Conservation (phyloP, 768 basidiomycete species). For the Hygrophorus russula region DNA sequence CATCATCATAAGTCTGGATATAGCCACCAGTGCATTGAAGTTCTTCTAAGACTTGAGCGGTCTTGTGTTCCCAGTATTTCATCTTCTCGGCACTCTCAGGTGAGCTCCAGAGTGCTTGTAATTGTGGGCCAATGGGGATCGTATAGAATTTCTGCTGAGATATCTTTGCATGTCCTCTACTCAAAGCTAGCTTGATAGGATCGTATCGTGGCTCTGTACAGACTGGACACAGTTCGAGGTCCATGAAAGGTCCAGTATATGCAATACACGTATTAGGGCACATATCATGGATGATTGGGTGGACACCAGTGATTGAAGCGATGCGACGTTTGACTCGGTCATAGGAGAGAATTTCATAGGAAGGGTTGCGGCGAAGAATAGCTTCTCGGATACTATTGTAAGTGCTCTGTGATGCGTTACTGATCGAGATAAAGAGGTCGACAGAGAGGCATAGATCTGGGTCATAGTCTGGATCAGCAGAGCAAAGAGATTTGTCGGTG, state of each 20-base stretch:
- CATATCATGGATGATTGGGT: slow-evolving; percentile 27
- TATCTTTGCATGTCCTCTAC: slow-evolving; percentile 7
- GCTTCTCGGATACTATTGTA: too few relatives aligned
- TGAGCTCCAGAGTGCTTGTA: slow-evolving; percentile 24
- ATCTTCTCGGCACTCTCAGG: slow-evolving; percentile 16
- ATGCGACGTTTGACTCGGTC: slow-evolving; percentile 16
- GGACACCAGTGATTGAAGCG: slow-evolving; percentile 21
- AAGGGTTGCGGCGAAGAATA: too few relatives aligned
- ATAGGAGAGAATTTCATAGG: slow-evolving; percentile 20
- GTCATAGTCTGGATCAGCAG: too few relatives aligned
- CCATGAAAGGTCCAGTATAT: slow-evolving; percentile 13
- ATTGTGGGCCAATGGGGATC: slow-evolving; percentile 26
- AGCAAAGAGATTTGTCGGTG: too few relatives aligned
- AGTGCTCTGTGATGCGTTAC: too few relatives aligned
- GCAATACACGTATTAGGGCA: slow-evolving; percentile 21
- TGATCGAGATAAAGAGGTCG: too few relatives aligned
- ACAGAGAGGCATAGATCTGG: too few relatives aligned
- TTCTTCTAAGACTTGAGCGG: slow-evolving; percentile 12
- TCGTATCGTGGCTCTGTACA: slow-evolving; percentile 19
- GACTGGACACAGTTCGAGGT: slow-evolving; percentile 9
- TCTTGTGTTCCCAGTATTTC: slow-evolving; percentile 15
- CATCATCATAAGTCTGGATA: slow-evolving; percentile 16
- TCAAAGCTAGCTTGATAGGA: slow-evolving; percentile 2
- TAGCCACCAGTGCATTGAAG: slow-evolving; percentile 2
- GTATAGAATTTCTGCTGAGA: slow-evolving; percentile 22